These are phyloP conservation scores for Yamadazyma blattariae DNA, from an alignment of 1,139 yeast species.

Conservation along the genomic window DNA sequence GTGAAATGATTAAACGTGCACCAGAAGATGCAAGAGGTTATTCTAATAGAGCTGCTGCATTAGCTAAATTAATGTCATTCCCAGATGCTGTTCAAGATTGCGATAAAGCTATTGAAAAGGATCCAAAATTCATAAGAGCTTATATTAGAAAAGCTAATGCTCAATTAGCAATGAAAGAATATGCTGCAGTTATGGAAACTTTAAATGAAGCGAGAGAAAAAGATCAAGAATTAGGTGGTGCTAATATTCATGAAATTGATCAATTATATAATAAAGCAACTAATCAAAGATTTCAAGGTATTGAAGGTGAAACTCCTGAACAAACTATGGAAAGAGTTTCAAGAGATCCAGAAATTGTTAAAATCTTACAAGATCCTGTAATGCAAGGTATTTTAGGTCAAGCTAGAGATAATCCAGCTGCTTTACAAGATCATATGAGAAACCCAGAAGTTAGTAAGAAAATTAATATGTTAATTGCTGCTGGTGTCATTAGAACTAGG, in stretches of 20 bases:
- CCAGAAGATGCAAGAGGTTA: conserved; percentile 97
- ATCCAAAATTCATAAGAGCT: conserved; percentile 88
- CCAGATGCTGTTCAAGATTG: conserved; percentile 96
- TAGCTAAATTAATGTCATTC: conserved; percentile 91
- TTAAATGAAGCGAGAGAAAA: conserved; percentile 72
- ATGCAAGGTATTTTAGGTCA: conserved; percentile 95
- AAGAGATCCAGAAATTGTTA: conserved; percentile 90
- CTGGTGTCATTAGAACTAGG: conserved; percentile 95
- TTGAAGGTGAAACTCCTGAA: conserved; percentile 91
- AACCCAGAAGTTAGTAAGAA: conserved; percentile 91
- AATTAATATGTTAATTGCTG: conserved; percentile 87
- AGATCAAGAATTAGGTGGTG: conserved; percentile 63
- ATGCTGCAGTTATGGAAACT: conserved; percentile 77
- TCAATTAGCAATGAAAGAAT: conserved; percentile 87
- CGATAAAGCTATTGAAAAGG: conserved; percentile 82
- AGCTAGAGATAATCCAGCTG: conserved; percentile 95
- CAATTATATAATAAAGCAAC: conserved; percentile 77
- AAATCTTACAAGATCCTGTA: conserved; percentile 91
- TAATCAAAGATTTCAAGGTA: conserved; percentile 72
- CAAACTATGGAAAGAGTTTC: conserved; percentile 89
- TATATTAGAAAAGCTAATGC: conserved; percentile 97
- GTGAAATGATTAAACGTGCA: conserved; percentile 94
- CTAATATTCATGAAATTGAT: conserved; percentile 75
- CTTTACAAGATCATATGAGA: conserved; percentile 95
- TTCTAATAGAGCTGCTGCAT: conserved; percentile 97